These are phyloP conservation scores for Hydnomerulius pinastri DNA, from an alignment of 768 basidiomycete species.

Conservation along the genomic window DNA sequence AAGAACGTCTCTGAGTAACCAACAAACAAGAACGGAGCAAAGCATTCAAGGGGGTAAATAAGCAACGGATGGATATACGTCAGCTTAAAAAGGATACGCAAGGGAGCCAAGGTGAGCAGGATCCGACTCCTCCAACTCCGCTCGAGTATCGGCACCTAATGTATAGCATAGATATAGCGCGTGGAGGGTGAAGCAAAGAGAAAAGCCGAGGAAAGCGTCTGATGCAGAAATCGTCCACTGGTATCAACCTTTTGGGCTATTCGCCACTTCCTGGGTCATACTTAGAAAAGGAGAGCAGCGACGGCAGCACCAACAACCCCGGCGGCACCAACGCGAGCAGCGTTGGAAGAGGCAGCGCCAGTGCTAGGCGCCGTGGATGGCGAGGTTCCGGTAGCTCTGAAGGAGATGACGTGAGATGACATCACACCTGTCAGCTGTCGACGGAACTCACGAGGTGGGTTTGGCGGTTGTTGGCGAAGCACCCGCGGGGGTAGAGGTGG, in stretches of 20 bases:
- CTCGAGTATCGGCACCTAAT: slow-evolving; percentile 4
- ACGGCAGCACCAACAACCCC: slow-evolving; percentile 38
- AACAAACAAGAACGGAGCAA: slow-evolving; percentile 3
- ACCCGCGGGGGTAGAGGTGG: slow-evolving; percentile 1
- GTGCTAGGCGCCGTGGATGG: slow-evolving; percentile 31
- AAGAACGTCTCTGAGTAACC: neutral
- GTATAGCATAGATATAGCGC: slow-evolving; percentile 21
- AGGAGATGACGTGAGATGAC: slow-evolving; percentile 11
- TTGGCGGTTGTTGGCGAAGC: slow-evolving; percentile 7
- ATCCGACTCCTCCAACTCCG: neutral
- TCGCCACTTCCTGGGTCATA: neutral
- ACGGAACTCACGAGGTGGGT: slow-evolving; percentile 20
- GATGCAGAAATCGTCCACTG: slow-evolving; percentile 13
- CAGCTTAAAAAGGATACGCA: neutral
- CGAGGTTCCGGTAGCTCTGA: slow-evolving; percentile 14
- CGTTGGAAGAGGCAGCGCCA: slow-evolving; percentile 42
- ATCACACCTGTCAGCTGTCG: neutral
- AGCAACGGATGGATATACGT: slow-evolving; percentile 2
- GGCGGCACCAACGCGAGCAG: slow-evolving; percentile 44
- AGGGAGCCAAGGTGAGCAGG: slow-evolving; percentile 1
- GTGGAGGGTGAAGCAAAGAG: slow-evolving; percentile 1
- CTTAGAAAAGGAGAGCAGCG: slow-evolving; percentile 42
- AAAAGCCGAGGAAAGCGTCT: slow-evolving; percentile 16
- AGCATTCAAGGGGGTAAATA: slow-evolving; percentile 1
- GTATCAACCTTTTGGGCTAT: slow-evolving; percentile 19